Conservation (phyloP, 208 protist species). For the Acanthamoeba royreba region DNA sequence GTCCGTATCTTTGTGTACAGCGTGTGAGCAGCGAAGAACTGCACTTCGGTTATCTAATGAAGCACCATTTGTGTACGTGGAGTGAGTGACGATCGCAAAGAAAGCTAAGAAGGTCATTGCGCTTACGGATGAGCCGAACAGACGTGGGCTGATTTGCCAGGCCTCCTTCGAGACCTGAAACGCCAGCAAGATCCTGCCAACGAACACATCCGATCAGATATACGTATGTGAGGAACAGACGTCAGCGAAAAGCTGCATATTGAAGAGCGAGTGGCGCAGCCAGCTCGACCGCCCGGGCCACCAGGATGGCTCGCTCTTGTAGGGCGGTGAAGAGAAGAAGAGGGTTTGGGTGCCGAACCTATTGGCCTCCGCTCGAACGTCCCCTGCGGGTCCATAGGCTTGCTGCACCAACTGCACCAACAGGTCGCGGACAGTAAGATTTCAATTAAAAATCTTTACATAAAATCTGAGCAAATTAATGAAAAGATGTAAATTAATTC, state of each 20-base stretch:
- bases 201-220: too few relatives aligned
- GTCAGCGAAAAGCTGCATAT: background rate
- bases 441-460: background rate
- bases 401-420: background rate
- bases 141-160: background rate
- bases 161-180: background rate
- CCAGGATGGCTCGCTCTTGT: too few relatives aligned
- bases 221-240: too few relatives aligned
- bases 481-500: background rate
- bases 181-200: background rate
- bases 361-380: background rate
- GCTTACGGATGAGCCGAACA: background rate
- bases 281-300: too few relatives aligned
- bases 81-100: background rate
- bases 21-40: constrained; percentile 25
- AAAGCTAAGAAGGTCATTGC: background rate
- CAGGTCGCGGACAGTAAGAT: background rate
- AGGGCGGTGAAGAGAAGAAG: too few relatives aligned
- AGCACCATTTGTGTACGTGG: too few relatives aligned
- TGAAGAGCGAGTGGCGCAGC: too few relatives aligned
- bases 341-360: background rate
- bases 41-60: background rate
- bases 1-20: background rate
- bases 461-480: background rate
- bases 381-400: background rate